Base-by-base conservation (phyloP, 2,329 filamentous ascomycete genomes). In the Didymosphaeria variabile region DNA sequence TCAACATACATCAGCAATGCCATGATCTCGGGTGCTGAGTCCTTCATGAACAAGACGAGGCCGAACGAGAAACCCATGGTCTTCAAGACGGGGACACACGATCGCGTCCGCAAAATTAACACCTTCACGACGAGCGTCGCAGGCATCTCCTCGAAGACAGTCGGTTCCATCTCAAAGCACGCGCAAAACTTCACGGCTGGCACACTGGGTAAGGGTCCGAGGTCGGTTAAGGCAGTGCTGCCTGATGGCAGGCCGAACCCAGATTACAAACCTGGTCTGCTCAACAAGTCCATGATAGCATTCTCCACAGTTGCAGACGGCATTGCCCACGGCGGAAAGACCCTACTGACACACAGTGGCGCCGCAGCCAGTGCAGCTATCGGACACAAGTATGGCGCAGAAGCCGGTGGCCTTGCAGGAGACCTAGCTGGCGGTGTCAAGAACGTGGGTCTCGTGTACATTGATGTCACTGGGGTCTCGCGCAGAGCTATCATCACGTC, bases 251-350 rank as follows among this genome's bases (percentile, higher is more conserved):
- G 88, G 55, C 84, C 85, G 4, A 79, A 83, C 42, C 76, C 82
- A 19, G 80, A 82, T 19, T 96, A 95, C 81, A 97, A 97, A 80
- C 94, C 95, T 0, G 94, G 95, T 5, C 81, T 99, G 32, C 81
- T 99, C 67, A 99, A 99, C 82, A 97, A 97, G 84, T 93, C 90
- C 64, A 83, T 99, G 82, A 98, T 99, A 83, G 95, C 95, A 0
- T 98, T 98, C 78, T 93, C 91, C 42, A 99, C 95, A 0, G 88
- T 99, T 47, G 92, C 93, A 26, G 95, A 99, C 72, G 95, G 95
- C 40, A 91, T 98, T 60, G 94, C 97, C 68, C 90, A 97, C 68
- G 91, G 92, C 1, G 91, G 93, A 1, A 90, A 90, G 56, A 91
- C 88, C 64, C 82, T 99, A 32, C 84, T 99, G 32, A 87, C 86